Conservation (phyloP, 805 yeast genomes). For the Candida chilensis region DNA sequence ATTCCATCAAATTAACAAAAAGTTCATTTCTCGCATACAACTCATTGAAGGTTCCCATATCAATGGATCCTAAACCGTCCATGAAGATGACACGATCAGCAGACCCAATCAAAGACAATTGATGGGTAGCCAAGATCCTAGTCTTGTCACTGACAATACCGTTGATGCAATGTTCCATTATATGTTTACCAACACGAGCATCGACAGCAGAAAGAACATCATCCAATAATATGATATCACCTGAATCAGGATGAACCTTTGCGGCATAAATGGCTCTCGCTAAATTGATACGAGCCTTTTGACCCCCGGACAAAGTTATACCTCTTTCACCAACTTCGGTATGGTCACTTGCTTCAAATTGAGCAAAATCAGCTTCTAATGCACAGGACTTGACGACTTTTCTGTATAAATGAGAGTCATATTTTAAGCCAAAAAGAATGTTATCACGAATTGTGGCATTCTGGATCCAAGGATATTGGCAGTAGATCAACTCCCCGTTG, state of each 20-base stretch:
- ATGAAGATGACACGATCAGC: constrained; percentile 20
- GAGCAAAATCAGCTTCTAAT: constrained; percentile 19
- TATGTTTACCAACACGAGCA: constrained; percentile 26
- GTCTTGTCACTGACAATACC: constrained; percentile 18
- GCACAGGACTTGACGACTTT: constrained; percentile 19
- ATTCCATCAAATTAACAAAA: constrained; percentile 21
- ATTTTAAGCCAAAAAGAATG: constrained; percentile 16
- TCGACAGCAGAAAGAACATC: constrained; percentile 28
- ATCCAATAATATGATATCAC: constrained; percentile 19
- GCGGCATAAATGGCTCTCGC: constrained; percentile 24
- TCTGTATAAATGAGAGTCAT: constrained; percentile 13
- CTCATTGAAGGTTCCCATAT: constrained; percentile 18
- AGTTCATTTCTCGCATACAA: constrained; percentile 13
- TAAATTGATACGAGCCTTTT: constrained; percentile 23
- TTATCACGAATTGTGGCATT: constrained; percentile 22
- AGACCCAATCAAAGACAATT: constrained; percentile 19
- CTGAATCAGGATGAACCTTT: background rate
- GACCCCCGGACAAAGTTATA: constrained; percentile 26
- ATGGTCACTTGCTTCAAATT: constrained; percentile 21
- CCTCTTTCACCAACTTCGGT: constrained; percentile 29
- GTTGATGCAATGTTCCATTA: constrained; percentile 18
- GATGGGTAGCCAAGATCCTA: constrained; percentile 26
- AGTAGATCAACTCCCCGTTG: constrained; percentile 16
- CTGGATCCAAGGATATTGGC: constrained; percentile 28
- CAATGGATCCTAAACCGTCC: constrained; percentile 20